Conservation (phyloP, 1,284 basidiomycete genomes). For the Puccinia hordei region DNA sequence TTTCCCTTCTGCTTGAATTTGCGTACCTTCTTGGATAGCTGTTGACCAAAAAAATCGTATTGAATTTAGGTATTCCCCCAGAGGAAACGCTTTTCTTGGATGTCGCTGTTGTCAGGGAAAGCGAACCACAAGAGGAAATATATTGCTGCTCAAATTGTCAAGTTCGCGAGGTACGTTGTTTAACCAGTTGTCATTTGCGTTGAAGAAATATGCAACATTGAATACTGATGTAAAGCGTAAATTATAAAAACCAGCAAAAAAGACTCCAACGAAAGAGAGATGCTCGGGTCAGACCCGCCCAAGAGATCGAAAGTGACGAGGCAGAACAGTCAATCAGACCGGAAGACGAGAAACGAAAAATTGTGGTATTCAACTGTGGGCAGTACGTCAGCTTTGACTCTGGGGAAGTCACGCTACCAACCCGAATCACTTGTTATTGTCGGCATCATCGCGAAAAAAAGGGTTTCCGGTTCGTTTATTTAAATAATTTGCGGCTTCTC, state of each 20-base stretch:
- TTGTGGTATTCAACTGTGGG: constrained; percentile 93
- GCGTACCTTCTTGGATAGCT: background rate
- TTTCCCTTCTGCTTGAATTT: background rate
- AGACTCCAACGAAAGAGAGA: constrained; percentile 48
- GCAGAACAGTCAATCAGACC: constrained; percentile 43
- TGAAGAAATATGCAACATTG: background rate
- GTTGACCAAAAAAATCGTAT: background rate
- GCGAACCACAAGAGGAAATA: constrained; percentile 47
- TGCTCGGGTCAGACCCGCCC: constrained; percentile 49
- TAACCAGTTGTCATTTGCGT: background rate
- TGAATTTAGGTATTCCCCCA: constrained; percentile 44
- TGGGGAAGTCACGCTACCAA: constrained; percentile 83
- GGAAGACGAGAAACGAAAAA: constrained; percentile 64
- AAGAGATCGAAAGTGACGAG: constrained; percentile 51
- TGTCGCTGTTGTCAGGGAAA: constrained; percentile 39
- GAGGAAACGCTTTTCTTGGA: constrained; percentile 49
- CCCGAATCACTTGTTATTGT: constrained; percentile 97
- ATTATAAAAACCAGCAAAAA: constrained; percentile 40
- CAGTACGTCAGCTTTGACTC: constrained; percentile 85
- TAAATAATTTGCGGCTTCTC: background rate
- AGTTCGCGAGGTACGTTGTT: constrained; percentile 42
- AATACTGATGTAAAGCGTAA: background rate
- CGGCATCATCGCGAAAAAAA: constrained; percentile 97
- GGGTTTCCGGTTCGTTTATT: constrained; percentile 69
- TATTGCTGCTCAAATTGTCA: constrained; percentile 50